Evolutionary conservation across 192 early-diverging fungal species (phyloP).

Genomic region (Entomortierella parvispora): DNA sequence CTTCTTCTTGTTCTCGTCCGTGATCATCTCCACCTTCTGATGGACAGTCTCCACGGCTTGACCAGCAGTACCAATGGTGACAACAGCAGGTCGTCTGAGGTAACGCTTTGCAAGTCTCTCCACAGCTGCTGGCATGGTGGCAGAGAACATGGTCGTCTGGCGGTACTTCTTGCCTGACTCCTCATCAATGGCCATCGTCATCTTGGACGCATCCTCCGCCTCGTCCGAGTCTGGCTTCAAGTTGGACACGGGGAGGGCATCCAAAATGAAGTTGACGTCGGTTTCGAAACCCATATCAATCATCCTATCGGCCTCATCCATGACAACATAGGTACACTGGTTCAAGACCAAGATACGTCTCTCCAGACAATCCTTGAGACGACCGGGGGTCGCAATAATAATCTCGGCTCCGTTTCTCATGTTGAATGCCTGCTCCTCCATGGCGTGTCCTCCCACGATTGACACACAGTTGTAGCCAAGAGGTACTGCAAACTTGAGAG

Average conservation of each 20-base stretch:
- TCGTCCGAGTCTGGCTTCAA: slow-evolving; percentile 86
- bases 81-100: slow-evolving; percentile 88
- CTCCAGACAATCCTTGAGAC: slow-evolving; percentile 93
- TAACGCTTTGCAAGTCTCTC: slow-evolving; percentile 96
- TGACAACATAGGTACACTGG: slow-evolving; percentile 97
- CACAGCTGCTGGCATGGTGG: slow-evolving; percentile 96
- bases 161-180: slow-evolving; percentile 67
- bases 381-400: slow-evolving; percentile 97
- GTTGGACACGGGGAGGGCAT: slow-evolving; percentile 91
- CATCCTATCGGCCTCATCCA: slow-evolving; percentile 99
- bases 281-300: slow-evolving; percentile 95
- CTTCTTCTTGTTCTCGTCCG: slow-evolving; percentile 87
- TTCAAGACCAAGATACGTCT: slow-evolving; percentile 88
- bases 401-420: slow-evolving; percentile 94
- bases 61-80: slow-evolving; percentile 96
- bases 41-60: slow-evolving; percentile 97
- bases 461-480: slow-evolving; percentile 89
- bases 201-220: slow-evolving; percentile 64
- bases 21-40: slow-evolving; percentile 94
- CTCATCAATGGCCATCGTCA: slow-evolving; percentile 48
- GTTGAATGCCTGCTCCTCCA: slow-evolving; percentile 89
- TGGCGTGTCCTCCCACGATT: slow-evolving; percentile 86
- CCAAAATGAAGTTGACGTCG: slow-evolving; percentile 96
- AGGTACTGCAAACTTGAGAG: slow-evolving; percentile 88
- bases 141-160: slow-evolving; percentile 99